Conservation (phyloP, 2,329 filamentous ascomycete genomes). For the Paecilomyces niveus region DNA sequence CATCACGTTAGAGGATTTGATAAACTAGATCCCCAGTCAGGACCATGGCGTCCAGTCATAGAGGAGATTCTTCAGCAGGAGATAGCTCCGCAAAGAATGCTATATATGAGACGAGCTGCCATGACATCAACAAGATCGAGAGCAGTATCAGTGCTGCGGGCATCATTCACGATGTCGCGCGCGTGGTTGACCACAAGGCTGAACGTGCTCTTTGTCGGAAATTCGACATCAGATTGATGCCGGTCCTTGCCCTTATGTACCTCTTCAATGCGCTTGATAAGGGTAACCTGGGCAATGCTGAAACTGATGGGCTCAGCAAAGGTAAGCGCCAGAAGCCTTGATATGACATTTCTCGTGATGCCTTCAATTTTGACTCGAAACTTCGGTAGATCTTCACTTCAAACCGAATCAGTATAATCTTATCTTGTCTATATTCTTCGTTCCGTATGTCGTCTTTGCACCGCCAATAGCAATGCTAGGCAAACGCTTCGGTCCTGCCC, state of each 20-base stretch:
- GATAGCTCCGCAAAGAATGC: not conserved
- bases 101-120: not conserved
- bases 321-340: constrained; percentile 16
- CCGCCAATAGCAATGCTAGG: constrained; percentile 60
- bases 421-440: constrained; percentile 64
- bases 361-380: not conserved
- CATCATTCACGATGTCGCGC: constrained; percentile 20
- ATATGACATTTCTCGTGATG: not conserved
- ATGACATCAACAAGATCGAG: not conserved
- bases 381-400: constrained; percentile 48
- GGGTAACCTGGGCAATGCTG: constrained; percentile 48
- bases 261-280: constrained; percentile 50
- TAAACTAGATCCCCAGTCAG: not conserved
- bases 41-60: not conserved
- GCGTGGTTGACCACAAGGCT: constrained; percentile 37
- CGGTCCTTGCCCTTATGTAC: constrained; percentile 54
- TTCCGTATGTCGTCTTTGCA: constrained; percentile 65
- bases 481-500: constrained; percentile 59
- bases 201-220: constrained; percentile 47
- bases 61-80: not conserved
- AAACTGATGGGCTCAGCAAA: constrained; percentile 46
- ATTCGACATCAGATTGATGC: constrained; percentile 46
- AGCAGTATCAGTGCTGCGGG: constrained; percentile 9
- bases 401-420: constrained; percentile 60
- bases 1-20: not conserved